Percentiles rank a stretch among this genome's conserved stretches.
Conservation (phyloP, 2,329 filamentous ascomycete species). For the Hyphodiscus sp. region DNA sequence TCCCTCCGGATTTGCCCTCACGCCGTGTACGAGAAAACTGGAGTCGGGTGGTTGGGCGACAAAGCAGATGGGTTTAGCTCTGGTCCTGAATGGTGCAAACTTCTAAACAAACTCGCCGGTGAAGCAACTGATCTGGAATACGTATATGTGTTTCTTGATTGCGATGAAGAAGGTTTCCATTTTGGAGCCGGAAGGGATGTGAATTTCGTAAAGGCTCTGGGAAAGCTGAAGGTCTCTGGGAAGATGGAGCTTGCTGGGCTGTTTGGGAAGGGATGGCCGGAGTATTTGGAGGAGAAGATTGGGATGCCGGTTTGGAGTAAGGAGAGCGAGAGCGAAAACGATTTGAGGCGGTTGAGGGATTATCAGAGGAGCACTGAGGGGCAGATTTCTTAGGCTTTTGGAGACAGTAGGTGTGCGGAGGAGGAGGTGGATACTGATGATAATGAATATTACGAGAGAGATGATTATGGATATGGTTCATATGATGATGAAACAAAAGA, state of each 20-base stretch:
- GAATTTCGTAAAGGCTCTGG: neutral
- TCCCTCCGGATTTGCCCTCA: neutral
- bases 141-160: neutral
- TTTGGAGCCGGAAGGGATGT: neutral
- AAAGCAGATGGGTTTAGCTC: neutral
- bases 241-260: neutral
- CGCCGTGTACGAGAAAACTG: neutral
- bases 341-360: neutral
- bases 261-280: neutral
- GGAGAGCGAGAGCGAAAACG: neutral
- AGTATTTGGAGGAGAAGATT: neutral
- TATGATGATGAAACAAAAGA: too few species aligned
- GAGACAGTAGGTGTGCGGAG: too few species aligned
- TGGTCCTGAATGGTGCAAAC: neutral
- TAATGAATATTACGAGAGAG: too few species aligned
- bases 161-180: neutral
- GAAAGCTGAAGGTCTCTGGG: neutral
- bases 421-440: too few species aligned
- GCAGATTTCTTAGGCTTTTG: too few species aligned
- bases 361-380: too few species aligned
- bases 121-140: neutral
- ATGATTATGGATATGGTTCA: too few species aligned
- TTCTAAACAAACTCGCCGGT: neutral
- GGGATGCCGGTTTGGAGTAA: neutral
- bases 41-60: neutral